phyloP scores from a whole-genome alignment of 192 early-diverging fungal species.

The Gigaspora rosea region DNA sequence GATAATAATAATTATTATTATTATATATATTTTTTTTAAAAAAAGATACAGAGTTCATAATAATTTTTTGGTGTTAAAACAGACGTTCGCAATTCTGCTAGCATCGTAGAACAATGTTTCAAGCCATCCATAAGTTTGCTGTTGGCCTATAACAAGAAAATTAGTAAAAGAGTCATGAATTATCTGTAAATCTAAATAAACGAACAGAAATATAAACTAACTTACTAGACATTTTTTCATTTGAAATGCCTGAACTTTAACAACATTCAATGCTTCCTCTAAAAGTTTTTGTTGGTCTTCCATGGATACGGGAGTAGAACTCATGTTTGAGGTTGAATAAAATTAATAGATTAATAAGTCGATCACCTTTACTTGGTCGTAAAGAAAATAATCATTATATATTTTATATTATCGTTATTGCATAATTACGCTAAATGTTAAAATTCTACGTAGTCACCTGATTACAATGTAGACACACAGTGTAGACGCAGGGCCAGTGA shows the following conservation, averaged over 20 bases:
- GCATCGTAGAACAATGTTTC: conserved; percentile 98
- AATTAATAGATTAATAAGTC: too few species aligned
- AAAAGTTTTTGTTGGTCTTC: conserved; percentile 91
- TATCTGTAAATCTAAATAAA: background rate
- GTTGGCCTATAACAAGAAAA: conserved; percentile 61
- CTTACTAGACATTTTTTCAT: conserved; percentile 93
- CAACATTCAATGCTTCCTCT: conserved; percentile 88
- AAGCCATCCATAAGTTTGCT: conserved; percentile 94
- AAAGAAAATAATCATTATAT: too few species aligned
- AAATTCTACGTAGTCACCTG: too few species aligned
- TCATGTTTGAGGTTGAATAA: conserved; percentile 25
- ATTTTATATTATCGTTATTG: too few species aligned
- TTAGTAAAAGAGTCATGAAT: background rate
- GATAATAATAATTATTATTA: background rate
- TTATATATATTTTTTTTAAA: background rate
- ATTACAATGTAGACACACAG: too few species aligned
- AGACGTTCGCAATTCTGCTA: conserved; percentile 93
- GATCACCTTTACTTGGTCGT: too few species aligned
- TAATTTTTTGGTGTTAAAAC: conserved; percentile 96
- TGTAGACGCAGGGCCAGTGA: too few species aligned
- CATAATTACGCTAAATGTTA: too few species aligned
- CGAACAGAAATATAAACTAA: background rate
- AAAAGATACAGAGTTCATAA: conserved; percentile 93
- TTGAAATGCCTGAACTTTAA: conserved; percentile 93
- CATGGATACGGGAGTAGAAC: conserved; percentile 44